Percentiles rank a stretch among this genome's conserved stretches.
Evolutionary conservation across 192 early-diverging fungal genomes (phyloP).

Genomic region (Lunasporangiospora selenospora): DNA sequence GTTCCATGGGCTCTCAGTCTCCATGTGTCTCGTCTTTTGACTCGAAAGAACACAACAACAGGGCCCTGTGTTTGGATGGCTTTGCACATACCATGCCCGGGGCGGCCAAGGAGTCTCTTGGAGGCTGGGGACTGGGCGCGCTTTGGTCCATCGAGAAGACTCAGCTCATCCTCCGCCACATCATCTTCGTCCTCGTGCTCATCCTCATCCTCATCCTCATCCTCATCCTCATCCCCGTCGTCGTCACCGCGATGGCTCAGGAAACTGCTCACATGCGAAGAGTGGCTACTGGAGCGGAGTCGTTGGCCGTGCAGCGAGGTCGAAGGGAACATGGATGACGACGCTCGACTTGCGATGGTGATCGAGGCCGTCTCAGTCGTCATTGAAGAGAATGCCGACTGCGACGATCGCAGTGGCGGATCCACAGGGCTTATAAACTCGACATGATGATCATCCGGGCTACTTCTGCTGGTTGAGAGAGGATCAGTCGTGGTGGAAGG

Average conservation of each 20-base stretch:
- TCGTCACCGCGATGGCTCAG: background rate
- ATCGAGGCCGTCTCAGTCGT: no score
- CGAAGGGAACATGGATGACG: background rate
- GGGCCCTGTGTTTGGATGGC: no score
- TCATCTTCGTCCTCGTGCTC: constrained; percentile 17
- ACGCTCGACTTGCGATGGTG: no score
- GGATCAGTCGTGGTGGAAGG: constrained; percentile 33
- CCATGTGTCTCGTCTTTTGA: no score
- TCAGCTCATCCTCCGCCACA: constrained; percentile 5
- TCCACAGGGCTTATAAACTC: constrained; percentile 30
- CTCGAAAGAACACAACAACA: no score
- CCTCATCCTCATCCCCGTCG: background rate
- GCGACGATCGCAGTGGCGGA: constrained; percentile 2
- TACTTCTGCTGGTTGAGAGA: constrained; percentile 25
- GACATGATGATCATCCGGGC: constrained; percentile 21
- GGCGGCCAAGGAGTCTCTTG: no score
- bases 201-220: constrained; percentile 5
- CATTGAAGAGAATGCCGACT: no score
- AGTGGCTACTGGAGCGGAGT: background rate
- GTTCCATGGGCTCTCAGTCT: no score
- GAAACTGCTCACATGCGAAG: background rate
- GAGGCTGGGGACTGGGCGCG: no score
- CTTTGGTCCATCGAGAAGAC: no score
- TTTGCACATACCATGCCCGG: no score
- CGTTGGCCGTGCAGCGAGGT: background rate